Percentiles rank a stretch among this genome's conserved stretches.
These are phyloP conservation scores for Candida krabiensis DNA, from an alignment of 805 yeast genomes.

Conservation along the genomic window DNA sequence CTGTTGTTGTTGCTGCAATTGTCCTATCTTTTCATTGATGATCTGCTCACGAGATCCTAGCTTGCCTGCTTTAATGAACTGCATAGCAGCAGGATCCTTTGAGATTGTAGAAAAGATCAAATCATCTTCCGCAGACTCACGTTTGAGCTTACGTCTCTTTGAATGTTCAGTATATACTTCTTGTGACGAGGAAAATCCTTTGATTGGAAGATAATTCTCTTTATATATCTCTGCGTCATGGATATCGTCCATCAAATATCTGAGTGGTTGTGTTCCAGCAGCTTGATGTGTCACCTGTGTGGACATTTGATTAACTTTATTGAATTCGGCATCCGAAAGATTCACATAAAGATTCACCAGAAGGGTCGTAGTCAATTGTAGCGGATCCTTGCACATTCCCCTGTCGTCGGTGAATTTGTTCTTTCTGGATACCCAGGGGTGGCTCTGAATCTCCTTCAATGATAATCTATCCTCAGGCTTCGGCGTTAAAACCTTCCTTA, in stretches of 20 bases:
- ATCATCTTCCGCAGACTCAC: slow-evolving; percentile 32
- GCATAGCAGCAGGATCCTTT: slow-evolving; percentile 51
- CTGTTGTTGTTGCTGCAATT: slow-evolving; percentile 17
- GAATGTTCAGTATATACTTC: slow-evolving; percentile 39
- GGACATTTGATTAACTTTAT: slow-evolving; percentile 28
- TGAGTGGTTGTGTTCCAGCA: slow-evolving; percentile 48
- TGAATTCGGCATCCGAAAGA: slow-evolving; percentile 47
- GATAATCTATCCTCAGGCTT: slow-evolving; percentile 45
- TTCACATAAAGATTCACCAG: slow-evolving; percentile 54
- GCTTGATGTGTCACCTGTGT: slow-evolving; percentile 19
- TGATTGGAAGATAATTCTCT: slow-evolving; percentile 25
- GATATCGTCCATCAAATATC: slow-evolving; percentile 40
- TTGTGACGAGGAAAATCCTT: slow-evolving; percentile 40
- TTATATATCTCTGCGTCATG: slow-evolving; percentile 24
- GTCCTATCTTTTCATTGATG: slow-evolving; percentile 23
- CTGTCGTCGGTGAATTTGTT: slow-evolving; percentile 42
- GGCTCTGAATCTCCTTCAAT: slow-evolving; percentile 42
- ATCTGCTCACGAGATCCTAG: slow-evolving; percentile 17
- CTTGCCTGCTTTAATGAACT: slow-evolving; percentile 36
- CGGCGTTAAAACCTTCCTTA: slow-evolving; percentile 53
- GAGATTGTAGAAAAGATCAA: slow-evolving; percentile 39
- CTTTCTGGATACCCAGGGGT: slow-evolving; percentile 54
- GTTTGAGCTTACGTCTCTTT: slow-evolving; percentile 31
- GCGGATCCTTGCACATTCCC: slow-evolving; percentile 56
- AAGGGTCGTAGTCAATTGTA: slow-evolving; percentile 48